Base-by-base conservation (phyloP, 2,329 filamentous ascomycete genomes). In the Rosellinia necatrix region DNA sequence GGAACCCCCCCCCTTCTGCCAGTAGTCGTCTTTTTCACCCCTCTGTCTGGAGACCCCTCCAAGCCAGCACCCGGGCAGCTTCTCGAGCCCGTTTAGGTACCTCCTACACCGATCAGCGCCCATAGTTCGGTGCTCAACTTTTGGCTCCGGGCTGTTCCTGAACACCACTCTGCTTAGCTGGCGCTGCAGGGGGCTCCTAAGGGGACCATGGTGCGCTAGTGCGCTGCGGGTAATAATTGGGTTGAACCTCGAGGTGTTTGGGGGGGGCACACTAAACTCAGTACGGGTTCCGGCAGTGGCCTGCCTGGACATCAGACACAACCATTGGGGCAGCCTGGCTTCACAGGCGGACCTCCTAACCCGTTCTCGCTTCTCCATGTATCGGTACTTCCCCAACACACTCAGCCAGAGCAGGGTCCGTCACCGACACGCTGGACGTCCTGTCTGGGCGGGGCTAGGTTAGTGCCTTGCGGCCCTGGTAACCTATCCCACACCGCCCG, bases 351-450 rank as follows among this genome's bases (percentile, higher is more conserved):
- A 50, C 51, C 43, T 40, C 43, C 37, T 25, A 30, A 35, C 29
- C 35, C 42, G 13, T 29, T 17, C 24, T 37, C n/a, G 10, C 19
- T 9, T 30, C 24, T 8, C 12, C 21, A 63, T 52, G 68, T 70
- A 69, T 66, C 57, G 63, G 63, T 71, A 71, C 68, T 54, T 54
- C 54, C 68, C 66, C 69, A 71, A 71, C 69, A 65, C 56, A n/a
- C 40, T 43, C 34, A n/a, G n/a, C n/a, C 46, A 35, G 8, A 22
- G 54, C 22, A 48, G 9, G 42, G 12, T 25, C 46, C 27, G 53
- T 66, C 67, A 63, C 61, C 54, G 50, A 58, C 43, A 58, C 49
- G 46, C 49, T 56, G 57, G 49, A 29, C 44, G 32, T 43, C 27
- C 29, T 42, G 37, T 32, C 52, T 19, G 22, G 32, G 27, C 41